phyloP scores from a whole-genome alignment of 2,329 filamentous ascomycete genomes.

The Coleophoma cylindrospora region DNA sequence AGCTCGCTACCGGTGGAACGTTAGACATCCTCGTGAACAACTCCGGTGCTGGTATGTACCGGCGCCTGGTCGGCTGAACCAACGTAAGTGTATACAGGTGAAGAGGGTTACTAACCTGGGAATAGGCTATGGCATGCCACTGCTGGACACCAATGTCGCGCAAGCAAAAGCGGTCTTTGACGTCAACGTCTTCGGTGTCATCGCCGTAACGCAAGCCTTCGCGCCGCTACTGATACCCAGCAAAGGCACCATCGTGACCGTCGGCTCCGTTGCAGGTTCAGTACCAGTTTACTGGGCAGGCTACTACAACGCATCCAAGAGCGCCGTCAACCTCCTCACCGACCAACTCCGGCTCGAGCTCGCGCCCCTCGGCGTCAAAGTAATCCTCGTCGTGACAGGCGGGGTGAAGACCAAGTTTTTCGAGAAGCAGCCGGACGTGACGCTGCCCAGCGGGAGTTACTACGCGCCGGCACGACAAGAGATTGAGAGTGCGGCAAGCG shows the following conservation, averaged over 20 bases:
- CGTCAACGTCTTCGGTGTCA: conserved; percentile 26
- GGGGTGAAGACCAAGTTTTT: conserved; percentile 16
- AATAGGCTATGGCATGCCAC: conserved; percentile 20
- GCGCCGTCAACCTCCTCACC: conserved; percentile 11
- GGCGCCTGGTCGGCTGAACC: conserved; percentile 16
- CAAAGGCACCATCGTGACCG: conserved; percentile 38
- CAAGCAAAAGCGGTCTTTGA: conserved; percentile 24
- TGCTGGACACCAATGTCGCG: conserved; percentile 25
- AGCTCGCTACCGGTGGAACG: conserved; percentile 26
- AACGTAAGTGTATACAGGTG: background rate
- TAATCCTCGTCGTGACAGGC: conserved; percentile 15
- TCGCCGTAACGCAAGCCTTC: conserved; percentile 26
- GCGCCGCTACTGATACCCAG: conserved; percentile 17
- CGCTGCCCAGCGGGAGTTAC: conserved; percentile 10
- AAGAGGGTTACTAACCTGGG: too few relatives aligned
- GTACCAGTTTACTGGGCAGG: conserved; percentile 11
- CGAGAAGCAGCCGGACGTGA: conserved; percentile 9
- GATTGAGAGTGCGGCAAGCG: conserved; percentile 9
- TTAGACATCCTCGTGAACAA: conserved; percentile 29
- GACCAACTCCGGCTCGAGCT: conserved; percentile 15
- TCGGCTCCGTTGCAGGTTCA: conserved; percentile 29
- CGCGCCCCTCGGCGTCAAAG: conserved; percentile 14
- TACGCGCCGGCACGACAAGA: conserved; percentile 14
- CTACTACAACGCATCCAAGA: conserved; percentile 19
- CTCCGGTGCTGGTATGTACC: conserved; percentile 26